Base-by-base conservation (phyloP, 1,284 basidiomycete genomes). In the Ustilago nuda region DNA sequence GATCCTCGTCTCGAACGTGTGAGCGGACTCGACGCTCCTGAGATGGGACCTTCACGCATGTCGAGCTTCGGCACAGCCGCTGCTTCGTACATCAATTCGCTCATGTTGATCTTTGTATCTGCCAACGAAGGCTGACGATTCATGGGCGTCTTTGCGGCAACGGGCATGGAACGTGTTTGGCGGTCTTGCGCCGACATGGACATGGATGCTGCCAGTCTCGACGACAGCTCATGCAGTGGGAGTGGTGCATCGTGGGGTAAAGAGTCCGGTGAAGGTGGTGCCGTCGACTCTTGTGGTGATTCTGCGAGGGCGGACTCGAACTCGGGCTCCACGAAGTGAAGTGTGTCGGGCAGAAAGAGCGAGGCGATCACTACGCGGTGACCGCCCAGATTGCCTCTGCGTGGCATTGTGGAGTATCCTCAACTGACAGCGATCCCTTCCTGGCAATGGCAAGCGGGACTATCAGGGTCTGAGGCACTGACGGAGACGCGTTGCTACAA, bases 351-450 rank as follows among this genome's bases (percentile, higher is more conserved):
- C 11, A 84, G 62, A 48, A 76, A 80, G 64, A 83, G 82, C 55
- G 82, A 79, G 27, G 79, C 83, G 62, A 84, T 82, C 51, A 84
- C 78, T 53, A 84, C 78, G 48, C 83, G 82, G 65, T 80, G 78
- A 43, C 80, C 75, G 51, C 75, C 75, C 33, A 77, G 62, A 27
- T 74, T 69, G 35, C 75, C 71, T 60, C 75, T 65, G n/a, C 71
- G 66, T 32, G 75, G 75, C 75, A 77, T 76, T n/a, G 36, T 63
- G 51, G 37, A 8, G 19, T 56, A 5, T n/a, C 8, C 4, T 23
- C n/a, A 19, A 33, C 46, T 48, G 39, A 17, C 19, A 39, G 15
- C 33, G 33, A 15, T 19, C 9, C 35, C 11, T 4, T 54, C 17
- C 33, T 35, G 36, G 52, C 4, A 12, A 54, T n/a, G 33, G 35